Percentiles rank a stretch among this genome's conserved stretches.
phyloP scores from a whole-genome alignment of 176 grass and related monocot genomes.

The Thinopyrum elongatum region DNA sequence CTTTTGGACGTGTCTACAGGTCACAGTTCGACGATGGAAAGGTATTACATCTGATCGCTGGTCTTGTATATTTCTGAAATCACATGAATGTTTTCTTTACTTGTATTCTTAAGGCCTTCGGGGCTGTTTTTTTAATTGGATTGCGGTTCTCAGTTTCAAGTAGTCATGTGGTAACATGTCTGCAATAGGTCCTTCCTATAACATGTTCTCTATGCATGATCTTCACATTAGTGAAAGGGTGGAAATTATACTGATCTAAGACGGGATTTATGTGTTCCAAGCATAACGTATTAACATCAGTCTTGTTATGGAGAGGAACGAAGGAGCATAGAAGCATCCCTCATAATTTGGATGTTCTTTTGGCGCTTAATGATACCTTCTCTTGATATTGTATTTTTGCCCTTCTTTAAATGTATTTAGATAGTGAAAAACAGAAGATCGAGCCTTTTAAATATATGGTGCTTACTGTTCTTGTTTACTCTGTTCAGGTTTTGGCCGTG shows the following conservation, averaged over 20 bases:
- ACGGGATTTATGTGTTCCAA: neutral
- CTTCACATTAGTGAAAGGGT: neutral
- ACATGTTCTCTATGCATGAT: slow-evolving; percentile 6
- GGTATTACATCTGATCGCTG: slow-evolving; percentile 38
- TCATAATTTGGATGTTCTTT: neutral
- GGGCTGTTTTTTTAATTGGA: neutral
- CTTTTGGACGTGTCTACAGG: slow-evolving; percentile 92
- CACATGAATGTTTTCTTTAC: neutral
- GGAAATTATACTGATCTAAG: neutral
- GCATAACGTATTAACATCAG: slow-evolving; percentile 3
- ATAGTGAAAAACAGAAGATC: neutral
- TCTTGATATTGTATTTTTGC: neutral
- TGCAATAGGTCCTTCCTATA: neutral
- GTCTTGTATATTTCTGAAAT: slow-evolving; percentile 10
- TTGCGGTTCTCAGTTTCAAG: neutral
- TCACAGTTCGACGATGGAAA: slow-evolving; percentile 86
- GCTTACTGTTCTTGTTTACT: slow-evolving; percentile 32
- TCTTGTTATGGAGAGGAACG: neutral
- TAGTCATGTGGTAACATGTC: neutral
- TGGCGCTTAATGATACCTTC: slow-evolving; percentile 7
- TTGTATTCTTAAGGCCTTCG: slow-evolving; percentile 1
- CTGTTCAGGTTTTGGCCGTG: slow-evolving; percentile 77
- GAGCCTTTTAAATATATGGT: neutral
- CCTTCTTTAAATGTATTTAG: neutral
- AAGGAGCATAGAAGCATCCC: slow-evolving; percentile 3